Evolutionary conservation across 495 filamentous ascomycete genomes (phyloP), one percentile per base, ranked within the genome.

Genomic region (Polyplosphaeria fusca): DNA sequence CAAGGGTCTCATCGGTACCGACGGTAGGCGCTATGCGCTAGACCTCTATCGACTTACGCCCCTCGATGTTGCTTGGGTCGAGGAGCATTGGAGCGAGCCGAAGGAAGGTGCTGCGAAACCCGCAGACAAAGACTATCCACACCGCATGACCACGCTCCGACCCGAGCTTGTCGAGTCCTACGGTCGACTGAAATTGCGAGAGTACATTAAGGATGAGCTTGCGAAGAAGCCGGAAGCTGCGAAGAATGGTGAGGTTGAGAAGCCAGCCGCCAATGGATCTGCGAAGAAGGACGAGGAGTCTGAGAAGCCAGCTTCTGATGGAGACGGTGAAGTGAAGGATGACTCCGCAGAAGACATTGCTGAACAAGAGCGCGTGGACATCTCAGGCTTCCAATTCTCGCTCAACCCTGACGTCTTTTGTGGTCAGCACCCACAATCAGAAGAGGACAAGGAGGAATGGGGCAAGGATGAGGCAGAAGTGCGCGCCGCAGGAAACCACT

Each of bases 361-460:
- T 11, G 67, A 64, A 41, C 27, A 59, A 22, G 47, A 64, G 26
- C 77, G 75, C 12, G 77, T 96, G 52, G 90, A 96, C 61, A 86
- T 93, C 55, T 89, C 89, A 32, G 80, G 83, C 61, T 98, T 98
- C 77, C 74, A 86, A 23, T 87, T 96, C 52, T 74, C 88, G 24
- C 79, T 99, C 24, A 99, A 99, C 75, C 92, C 94, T 22, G 94
- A 99, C 69, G 90, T 88, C 46, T 96, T 88, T 77, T 91, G 87
- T 70, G 92, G 90, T 53, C 94, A 99, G 71, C 75, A 81, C 35
- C 93, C 94, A 23, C 88, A 93, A 68, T 92, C 88, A 13, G 83
- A 92, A 9, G 90, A 86, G 57, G 93, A 97, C 67, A 95, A 92
- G 74, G 82, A 82, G 55, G 81, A 91, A 67, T 82, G 86, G 84